Base-by-base conservation (phyloP, 352 stramenopile genomes). In the Blastocystis sp. region DNA sequence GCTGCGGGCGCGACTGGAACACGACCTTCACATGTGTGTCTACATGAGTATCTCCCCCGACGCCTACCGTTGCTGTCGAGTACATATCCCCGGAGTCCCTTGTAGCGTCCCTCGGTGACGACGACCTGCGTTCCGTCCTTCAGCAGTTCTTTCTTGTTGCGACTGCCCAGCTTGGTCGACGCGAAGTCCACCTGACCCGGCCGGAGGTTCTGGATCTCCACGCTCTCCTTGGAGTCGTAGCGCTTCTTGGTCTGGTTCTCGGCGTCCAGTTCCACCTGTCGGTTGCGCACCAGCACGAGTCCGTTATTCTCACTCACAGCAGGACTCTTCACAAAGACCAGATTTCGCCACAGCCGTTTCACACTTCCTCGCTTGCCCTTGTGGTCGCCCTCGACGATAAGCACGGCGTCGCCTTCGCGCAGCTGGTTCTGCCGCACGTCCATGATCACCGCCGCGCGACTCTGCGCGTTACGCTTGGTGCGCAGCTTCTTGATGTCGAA, bases 1-100 rank as follows among this genome's bases (percentile, higher is more conserved):
- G 69, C 14, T 61, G 69, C n/a, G 69, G 69, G 4, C 69, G 69
- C 36, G 69, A 81, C 34, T 81, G 69, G 24, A 81, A 64, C 46
- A 81, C 48, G 36, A 81, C 63, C 51, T 81, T 81, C n/a, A 81
- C 69, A 61, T 81, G 40, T 9, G 69, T 81, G 4, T 81, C 69
- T 81, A 81, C 18, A 29, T 81, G 9, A 64, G 18, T 27, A 8
- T 11, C 9, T 4, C 16, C 21, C 9, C 44, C 6, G 4, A n/a
- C 40, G 3, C 24, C 1, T 40, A 81, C 69, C 69, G 48, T 81
- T 81, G 42, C 69, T 81, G 36, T 81, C 69, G 32, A 81, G 44
- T 9, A 81, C 46, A 42, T 81, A 81, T 16, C 69, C 69, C 29
- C 49, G 46, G 0, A 81, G 34, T 49, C 69, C 69, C 42, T 81